Conservation (phyloP, 164 flowering plant species). For the Liriodendron chinense region DNA sequence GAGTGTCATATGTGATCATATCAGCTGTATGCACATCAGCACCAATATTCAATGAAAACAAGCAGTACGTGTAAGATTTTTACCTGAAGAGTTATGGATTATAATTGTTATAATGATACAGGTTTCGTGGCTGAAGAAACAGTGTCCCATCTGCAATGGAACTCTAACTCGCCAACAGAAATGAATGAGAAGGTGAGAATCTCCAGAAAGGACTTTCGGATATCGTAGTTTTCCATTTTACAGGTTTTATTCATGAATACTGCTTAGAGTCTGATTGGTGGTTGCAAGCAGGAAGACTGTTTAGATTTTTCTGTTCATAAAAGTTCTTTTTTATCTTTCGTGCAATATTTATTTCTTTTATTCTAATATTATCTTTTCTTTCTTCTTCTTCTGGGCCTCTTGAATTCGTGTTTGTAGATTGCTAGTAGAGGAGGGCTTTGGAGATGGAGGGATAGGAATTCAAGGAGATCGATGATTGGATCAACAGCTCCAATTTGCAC, state of each 20-base stretch:
- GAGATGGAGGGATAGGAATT: slow-evolving; percentile 17
- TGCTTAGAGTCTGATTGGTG: no score
- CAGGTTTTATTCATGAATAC: no score
- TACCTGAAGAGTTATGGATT: neutral
- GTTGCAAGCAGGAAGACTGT: neutral
- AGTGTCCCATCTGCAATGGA: slow-evolving; percentile 1
- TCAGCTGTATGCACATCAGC: no score
- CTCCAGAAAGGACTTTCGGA: no score
- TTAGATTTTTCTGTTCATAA: neutral
- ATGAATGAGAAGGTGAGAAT: slow-evolving; percentile 20
- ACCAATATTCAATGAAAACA: no score
- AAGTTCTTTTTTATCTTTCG: neutral
- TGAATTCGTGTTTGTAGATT: neutral
- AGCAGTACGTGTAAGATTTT: no score
- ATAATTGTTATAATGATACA: slow-evolving; percentile 16
- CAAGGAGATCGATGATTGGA: slow-evolving; percentile 75
- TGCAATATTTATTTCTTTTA: no score
- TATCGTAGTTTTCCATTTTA: no score
- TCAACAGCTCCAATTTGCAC: slow-evolving; percentile 91
- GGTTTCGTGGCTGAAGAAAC: slow-evolving; percentile 17
- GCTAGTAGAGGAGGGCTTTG: neutral
- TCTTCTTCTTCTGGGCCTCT: no score
- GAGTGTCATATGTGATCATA: no score
- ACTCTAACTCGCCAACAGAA: slow-evolving; percentile 5
- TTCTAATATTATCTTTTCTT: no score